These are phyloP conservation scores for Echeveria elegans DNA, from an alignment of 164 flowering plant species.

Conservation along the genomic window DNA sequence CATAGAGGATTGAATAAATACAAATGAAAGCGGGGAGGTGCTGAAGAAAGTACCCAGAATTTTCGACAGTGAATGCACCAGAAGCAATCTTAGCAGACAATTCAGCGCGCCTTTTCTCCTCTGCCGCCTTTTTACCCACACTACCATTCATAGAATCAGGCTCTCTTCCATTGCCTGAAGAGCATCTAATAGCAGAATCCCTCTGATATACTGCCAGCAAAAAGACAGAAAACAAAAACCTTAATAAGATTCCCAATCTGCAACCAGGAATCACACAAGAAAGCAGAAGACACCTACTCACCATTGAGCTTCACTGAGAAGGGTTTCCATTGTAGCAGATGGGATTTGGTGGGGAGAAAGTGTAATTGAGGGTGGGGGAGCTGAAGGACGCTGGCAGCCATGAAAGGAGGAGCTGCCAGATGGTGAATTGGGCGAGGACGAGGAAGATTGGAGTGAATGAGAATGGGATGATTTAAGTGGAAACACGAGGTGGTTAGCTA, in stretches of 20 bases:
- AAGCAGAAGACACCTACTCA: not conserved
- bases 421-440: not conserved
- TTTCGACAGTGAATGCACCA: constrained; percentile 71
- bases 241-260: not conserved
- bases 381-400: not conserved
- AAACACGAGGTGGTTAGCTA: not conserved
- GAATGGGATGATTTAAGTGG: constrained; percentile 4
- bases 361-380: not conserved
- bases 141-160: constrained; percentile 38
- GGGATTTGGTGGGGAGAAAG: not conserved
- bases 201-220: constrained; percentile 11
- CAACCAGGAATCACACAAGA: not conserved
- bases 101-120: constrained; percentile 69
- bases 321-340: not conserved
- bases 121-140: constrained; percentile 34
- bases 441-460: too few species aligned
- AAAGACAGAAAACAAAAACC: not conserved
- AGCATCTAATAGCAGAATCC: constrained; percentile 22
- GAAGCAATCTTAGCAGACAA: constrained; percentile 80
- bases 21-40: not conserved
- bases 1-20: not conserved
- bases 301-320: constrained; percentile 5
- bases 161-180: constrained; percentile 49
- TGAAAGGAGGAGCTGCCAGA: not conserved
- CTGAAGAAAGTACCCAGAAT: constrained; percentile 45